A percentile compares a stretch with the other conserved stretches of the same genome.
Conservation (phyloP, 2,329 filamentous ascomycete species). For the Colletotrichum cuscutae region DNA sequence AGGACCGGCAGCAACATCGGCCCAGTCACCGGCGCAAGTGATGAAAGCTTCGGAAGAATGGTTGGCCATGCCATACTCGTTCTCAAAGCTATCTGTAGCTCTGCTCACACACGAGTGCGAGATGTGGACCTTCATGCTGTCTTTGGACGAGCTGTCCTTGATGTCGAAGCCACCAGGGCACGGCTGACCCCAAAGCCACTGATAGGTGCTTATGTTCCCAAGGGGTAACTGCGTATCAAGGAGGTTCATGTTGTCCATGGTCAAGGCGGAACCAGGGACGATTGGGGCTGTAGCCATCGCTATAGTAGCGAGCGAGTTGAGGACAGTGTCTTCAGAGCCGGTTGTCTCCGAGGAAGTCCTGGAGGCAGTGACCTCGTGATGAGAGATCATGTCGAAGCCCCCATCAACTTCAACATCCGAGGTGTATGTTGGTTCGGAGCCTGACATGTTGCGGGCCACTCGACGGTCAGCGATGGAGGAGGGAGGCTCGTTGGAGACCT, state of each 20-base stretch:
- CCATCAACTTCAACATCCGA: background rate
- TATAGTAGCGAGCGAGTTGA: background rate
- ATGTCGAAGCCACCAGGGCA: conserved; percentile 22
- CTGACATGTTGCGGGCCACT: background rate
- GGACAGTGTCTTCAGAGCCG: conserved; percentile 16
- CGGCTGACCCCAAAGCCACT: conserved; percentile 18
- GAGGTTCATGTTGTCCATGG: conserved; percentile 17
- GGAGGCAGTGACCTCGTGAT: background rate
- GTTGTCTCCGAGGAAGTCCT: conserved; percentile 3
- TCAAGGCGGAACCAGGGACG: background rate
- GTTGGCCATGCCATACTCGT: conserved; percentile 23
- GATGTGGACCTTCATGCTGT: conserved; percentile 23
- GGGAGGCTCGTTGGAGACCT: conserved; percentile 16
- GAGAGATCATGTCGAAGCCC: background rate
- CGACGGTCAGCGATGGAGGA: conserved; percentile 10
- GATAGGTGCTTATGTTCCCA: conserved; percentile 7
- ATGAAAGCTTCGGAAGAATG: conserved; percentile 22
- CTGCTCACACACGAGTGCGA: conserved; percentile 11
- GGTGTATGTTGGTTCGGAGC: background rate
- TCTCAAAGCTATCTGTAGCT: conserved; percentile 4
- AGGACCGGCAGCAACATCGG: conserved; percentile 10
- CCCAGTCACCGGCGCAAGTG: conserved; percentile 25
- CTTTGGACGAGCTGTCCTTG: conserved; percentile 26
- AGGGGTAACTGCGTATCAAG: conserved; percentile 10
- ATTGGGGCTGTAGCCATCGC: background rate